Conservation (phyloP, 2,329 filamentous ascomycete genomes). For the Akanthomyces lecanii region DNA sequence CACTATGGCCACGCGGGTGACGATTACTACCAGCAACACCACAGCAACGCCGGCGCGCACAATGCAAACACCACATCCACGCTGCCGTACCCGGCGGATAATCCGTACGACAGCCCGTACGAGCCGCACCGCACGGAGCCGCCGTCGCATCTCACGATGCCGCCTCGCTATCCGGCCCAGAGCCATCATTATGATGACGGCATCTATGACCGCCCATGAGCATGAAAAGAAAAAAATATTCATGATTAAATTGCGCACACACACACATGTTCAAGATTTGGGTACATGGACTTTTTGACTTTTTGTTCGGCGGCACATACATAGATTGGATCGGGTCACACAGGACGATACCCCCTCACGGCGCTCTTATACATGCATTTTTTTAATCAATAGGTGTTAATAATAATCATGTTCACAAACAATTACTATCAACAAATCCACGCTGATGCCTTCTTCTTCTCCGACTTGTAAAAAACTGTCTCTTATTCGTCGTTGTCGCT, state of each 20-base stretch:
- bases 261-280: neutral
- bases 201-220: constrained; percentile 30
- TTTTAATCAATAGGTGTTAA: neutral
- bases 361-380: neutral
- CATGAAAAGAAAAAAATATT: neutral
- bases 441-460: neutral
- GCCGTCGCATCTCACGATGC: neutral
- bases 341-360: constrained; percentile 6
- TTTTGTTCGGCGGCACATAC: neutral
- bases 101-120: constrained; percentile 10
- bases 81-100: constrained; percentile 14
- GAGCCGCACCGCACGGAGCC: neutral
- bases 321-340: neutral
- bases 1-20: constrained; percentile 15
- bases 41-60: neutral
- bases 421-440: neutral
- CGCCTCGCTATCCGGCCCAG: constrained; percentile 20
- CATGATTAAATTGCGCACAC: neutral
- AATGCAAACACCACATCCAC: neutral
- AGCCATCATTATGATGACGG: constrained; percentile 36
- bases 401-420: neutral
- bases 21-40: neutral
- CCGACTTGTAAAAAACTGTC: neutral
- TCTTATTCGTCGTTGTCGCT: neutral
- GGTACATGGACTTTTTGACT: neutral